Evolutionary conservation across 2,329 filamentous ascomycete species (phyloP).

Genomic region (Curvularia lunata): DNA sequence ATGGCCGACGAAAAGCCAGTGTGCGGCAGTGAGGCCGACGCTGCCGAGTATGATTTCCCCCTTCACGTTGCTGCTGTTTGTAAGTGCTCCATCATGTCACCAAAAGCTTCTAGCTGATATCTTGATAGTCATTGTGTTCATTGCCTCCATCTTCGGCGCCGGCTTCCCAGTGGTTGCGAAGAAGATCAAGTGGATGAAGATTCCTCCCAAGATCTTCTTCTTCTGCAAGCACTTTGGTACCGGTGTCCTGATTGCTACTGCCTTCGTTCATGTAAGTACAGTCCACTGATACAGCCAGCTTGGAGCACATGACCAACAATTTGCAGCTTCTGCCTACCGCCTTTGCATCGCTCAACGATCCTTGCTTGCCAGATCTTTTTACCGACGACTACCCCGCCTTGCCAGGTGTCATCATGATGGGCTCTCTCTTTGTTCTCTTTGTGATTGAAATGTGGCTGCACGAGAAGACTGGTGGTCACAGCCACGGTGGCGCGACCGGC

Average conservation of each 20-base stretch:
- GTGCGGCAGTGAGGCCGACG: slow-evolving; percentile 41
- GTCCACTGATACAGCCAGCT: neutral
- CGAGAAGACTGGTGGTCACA: slow-evolving; percentile 64
- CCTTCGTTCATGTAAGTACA: slow-evolving; percentile 71
- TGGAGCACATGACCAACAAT: neutral
- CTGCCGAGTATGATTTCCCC: slow-evolving; percentile 45
- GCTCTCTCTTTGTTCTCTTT: slow-evolving; percentile 66
- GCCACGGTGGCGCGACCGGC: slow-evolving; percentile 64
- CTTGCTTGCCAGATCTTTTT: slow-evolving; percentile 65
- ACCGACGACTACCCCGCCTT: slow-evolving; percentile 66
- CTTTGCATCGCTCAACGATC: slow-evolving; percentile 56
- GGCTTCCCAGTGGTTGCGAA: slow-evolving; percentile 51
- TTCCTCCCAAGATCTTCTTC: slow-evolving; percentile 64
- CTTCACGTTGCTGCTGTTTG: slow-evolving; percentile 50
- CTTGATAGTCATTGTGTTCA: slow-evolving; percentile 46
- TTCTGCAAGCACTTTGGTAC: slow-evolving; percentile 70
- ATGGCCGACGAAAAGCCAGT: slow-evolving; percentile 43
- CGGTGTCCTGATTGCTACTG: slow-evolving; percentile 83
- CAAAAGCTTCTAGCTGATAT: slow-evolving; percentile 19
- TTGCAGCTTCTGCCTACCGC: slow-evolving; percentile 63
- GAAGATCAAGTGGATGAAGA: slow-evolving; percentile 65
- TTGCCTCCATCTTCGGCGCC: slow-evolving; percentile 45
- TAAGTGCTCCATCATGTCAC: slow-evolving; percentile 27
- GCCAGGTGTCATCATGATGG: slow-evolving; percentile 71
- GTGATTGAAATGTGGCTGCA: slow-evolving; percentile 68